Base-by-base conservation (phyloP, 345 rosid genomes). In the Erucastrum elatum region DNA sequence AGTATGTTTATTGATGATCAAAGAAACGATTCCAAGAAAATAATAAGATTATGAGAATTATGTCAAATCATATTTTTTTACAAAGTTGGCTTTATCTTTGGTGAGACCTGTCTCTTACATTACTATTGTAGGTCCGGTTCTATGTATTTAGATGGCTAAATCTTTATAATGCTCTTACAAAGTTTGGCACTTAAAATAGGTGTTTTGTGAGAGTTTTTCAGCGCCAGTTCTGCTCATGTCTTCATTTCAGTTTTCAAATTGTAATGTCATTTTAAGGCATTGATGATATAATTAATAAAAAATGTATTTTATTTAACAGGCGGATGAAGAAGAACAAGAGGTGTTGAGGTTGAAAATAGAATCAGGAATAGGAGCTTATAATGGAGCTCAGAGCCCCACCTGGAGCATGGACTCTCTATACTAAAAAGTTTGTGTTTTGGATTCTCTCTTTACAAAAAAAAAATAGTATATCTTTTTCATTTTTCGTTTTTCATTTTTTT, bases 291-390 rank as follows among this genome's bases (percentile, higher is more conserved):
- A 21, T 58, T 21, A 58, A 51, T n/a, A 15, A 15, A 4, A 49
- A 41, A 41, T 10, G 2, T 10, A 41, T 41, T 61, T 12, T 5
- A 6, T 5, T 56, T 11, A 21, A 21, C 88, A 90, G 95, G 95
- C 90, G 30, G 89, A 87, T 13, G 92, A 90, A 81, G 87, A 85
- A 33, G 95, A 90, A 78, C 86, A 81, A 76, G 95, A 90, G 10
- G 53, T 75, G 53, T 55, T 90, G 73, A 80, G 82, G 80, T 70
- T 77, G 5, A 83, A 74, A 81, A 87, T 90, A 44, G 84, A 90
- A 69, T 68, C 86, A 49, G 91, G 90, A 27, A 88, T 90, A 35
- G 91, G 91, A 73, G 88, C 91, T 33, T 82, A 86, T 6, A 83
- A 84, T 35, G 91, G 86, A 81, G 86, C 90, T 6, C 86, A 71